Evolutionary conservation across 768 basidiomycete genomes (phyloP), one percentile per base, ranked within the genome.

Genomic region (Agaricus subrufescens): DNA sequence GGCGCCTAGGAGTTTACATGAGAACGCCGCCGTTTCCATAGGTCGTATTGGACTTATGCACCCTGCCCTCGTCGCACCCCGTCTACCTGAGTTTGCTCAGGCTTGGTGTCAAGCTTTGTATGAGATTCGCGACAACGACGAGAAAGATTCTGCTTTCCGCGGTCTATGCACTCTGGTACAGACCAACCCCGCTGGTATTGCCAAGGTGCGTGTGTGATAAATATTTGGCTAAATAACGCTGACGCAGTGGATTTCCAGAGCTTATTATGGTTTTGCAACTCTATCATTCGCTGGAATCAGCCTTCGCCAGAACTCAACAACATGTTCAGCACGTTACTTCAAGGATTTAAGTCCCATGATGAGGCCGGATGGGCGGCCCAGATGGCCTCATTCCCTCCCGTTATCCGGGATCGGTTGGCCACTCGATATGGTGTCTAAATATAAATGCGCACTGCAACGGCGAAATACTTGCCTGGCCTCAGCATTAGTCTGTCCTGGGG

Each of bases 81-180:
- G 94, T 66, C 74, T 98, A 29, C 80, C 85, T 0, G 87, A 89
- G 61, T 98, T 98, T 70, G 94, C 94, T 4, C 90, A 92, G 69
- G 86, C 90, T 12, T 99, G 97, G 97, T 97, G 96, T 70, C 91
- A 92, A 64, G 94, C 96, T 6, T 74, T 99, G 52, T 94, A 94
- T 67, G 97, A 98, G 71, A 99, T 99, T 69, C 87, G 97, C 60
- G 97, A 99, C 66, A 99, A 98, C 65, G 96, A 98, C 64, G 97
- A 99, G 77, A 99, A 98, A 73, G 97, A 98, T 66, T 98, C 94
- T 23, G 97, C 97, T 5, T 99, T 98, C 84, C 82, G 95, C 55
- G 97, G 97, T 2, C 83, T 99, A 64, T 99, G 97, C 71, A 92
- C 92, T 29, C 86, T 98, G 38, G 93, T 98, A 58, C 92, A 95